Conservation (phyloP, 164 flowering plant genomes). For the Vitis amurensis region DNA sequence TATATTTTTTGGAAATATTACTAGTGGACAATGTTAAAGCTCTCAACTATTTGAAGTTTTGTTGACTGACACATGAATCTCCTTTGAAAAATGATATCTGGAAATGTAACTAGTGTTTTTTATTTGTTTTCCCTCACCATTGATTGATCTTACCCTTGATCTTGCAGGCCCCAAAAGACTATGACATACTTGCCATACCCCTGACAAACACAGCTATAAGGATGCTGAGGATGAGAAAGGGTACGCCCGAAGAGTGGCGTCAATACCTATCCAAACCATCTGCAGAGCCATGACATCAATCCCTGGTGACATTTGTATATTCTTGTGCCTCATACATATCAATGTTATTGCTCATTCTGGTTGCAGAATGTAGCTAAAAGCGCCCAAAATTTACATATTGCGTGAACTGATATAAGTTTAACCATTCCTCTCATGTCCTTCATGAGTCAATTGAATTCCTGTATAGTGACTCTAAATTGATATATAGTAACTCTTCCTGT, state of each 20-base stretch:
- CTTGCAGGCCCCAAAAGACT: constrained; percentile 82
- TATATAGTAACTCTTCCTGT: too few relatives aligned
- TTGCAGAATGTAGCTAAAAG: background rate
- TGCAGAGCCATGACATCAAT: constrained; percentile 29
- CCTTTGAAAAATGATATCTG: background rate
- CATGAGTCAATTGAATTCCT: background rate
- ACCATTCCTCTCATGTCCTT: background rate
- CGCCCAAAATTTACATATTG: background rate
- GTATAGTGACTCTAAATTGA: background rate
- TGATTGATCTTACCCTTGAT: background rate
- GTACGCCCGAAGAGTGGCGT: constrained; percentile 81
- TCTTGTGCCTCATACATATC: constrained; percentile 10
- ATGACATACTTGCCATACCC: constrained; percentile 82
- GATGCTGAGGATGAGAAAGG: constrained; percentile 63
- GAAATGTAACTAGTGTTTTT: background rate
- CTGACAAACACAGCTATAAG: constrained; percentile 64
- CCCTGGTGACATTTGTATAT: constrained; percentile 14
- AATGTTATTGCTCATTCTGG: background rate
- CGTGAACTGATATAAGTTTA: background rate
- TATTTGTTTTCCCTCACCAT: background rate
- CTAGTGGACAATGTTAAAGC: too few relatives aligned
- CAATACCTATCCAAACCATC: constrained; percentile 62
- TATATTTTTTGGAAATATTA: too few relatives aligned
- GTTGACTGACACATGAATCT: background rate
- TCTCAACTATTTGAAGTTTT: background rate